Evolutionary conservation across 345 rosid genomes (phyloP).

Genomic region (Populus tremula): DNA sequence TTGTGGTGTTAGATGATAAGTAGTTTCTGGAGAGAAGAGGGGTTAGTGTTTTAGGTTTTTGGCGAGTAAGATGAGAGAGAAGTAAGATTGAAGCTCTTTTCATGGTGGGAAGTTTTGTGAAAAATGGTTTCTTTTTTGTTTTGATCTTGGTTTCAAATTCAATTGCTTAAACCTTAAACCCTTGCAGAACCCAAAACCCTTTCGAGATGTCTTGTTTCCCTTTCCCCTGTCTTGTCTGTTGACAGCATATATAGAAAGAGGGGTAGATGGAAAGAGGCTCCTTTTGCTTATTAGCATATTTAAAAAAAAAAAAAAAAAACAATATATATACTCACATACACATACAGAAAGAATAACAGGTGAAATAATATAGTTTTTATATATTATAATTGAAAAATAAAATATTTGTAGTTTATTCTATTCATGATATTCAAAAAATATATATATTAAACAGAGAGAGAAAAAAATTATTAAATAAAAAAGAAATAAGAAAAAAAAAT

Average conservation of each 20-base stretch:
- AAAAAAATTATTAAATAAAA: no score
- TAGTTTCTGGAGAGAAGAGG: slow-evolving; percentile 25
- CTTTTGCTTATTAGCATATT: no score
- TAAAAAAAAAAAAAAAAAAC: no score
- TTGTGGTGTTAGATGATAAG: slow-evolving; percentile 25
- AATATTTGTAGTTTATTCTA: no score
- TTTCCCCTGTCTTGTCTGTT: not conserved
- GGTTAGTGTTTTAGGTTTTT: slow-evolving; percentile 24
- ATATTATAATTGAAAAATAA: no score
- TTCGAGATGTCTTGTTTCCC: not conserved
- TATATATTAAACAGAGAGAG: no score
- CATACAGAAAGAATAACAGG: no score
- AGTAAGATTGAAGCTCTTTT: slow-evolving; percentile 52
- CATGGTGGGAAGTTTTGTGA: slow-evolving; percentile 37
- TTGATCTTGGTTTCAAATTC: not conserved
- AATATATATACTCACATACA: no score
- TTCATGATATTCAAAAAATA: no score
- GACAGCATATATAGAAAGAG: not conserved
- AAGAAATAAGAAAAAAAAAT: no score
- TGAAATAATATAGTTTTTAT: no score
- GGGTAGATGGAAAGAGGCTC: no score
- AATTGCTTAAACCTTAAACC: slow-evolving; percentile 26
- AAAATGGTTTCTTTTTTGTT: slow-evolving; percentile 1
- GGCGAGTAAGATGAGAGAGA: slow-evolving; percentile 43
- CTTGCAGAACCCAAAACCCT: slow-evolving; percentile 25